These are phyloP conservation scores for Westerdykella ornata DNA, from an alignment of 2,329 filamentous ascomycete genomes.

Conservation along the genomic window DNA sequence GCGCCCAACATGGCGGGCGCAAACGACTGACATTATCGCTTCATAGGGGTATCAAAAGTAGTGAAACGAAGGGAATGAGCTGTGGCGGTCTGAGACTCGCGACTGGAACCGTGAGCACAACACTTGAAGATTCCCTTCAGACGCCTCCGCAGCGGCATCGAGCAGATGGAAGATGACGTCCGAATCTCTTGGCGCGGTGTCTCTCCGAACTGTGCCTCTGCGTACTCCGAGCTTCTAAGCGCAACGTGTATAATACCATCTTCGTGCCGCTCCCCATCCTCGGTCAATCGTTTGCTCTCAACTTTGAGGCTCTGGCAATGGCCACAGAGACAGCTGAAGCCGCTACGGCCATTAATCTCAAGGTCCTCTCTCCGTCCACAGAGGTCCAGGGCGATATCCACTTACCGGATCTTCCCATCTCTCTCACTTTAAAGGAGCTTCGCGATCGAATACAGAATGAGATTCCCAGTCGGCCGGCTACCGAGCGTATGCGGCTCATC, in stretches of 20 bases:
- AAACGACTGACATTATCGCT: slow-evolving; percentile 21
- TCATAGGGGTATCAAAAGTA: slow-evolving; percentile 9
- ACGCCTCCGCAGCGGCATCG: slow-evolving; percentile 16
- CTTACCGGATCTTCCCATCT: slow-evolving; percentile 26
- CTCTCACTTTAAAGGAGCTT: slow-evolving; percentile 47
- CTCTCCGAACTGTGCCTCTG: too few relatives aligned
- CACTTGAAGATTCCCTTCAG: background rate
- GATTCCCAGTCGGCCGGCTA: slow-evolving; percentile 37
- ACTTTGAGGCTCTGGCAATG: slow-evolving; percentile 15
- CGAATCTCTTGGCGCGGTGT: background rate
- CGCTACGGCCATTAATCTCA: slow-evolving; percentile 28
- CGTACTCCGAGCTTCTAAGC: slow-evolving; percentile 16
- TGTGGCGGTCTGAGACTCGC: too few relatives aligned
- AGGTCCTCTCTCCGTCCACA: slow-evolving; percentile 36
- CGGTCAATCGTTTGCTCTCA: background rate
- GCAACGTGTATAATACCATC: slow-evolving; percentile 29
- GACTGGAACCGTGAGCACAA: background rate
- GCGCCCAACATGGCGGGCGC: slow-evolving; percentile 23
- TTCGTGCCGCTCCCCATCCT: slow-evolving; percentile 6
- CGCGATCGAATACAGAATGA: slow-evolving; percentile 47
- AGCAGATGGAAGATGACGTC: too few relatives aligned
- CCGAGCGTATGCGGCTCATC: slow-evolving; percentile 50
- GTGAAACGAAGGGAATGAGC: too few relatives aligned
- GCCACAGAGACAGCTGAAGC: slow-evolving; percentile 12
- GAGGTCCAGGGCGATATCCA: slow-evolving; percentile 33